Evolutionary conservation across 306 rosid species (phyloP).

Genomic region (Oemleria cerasiformis): DNA sequence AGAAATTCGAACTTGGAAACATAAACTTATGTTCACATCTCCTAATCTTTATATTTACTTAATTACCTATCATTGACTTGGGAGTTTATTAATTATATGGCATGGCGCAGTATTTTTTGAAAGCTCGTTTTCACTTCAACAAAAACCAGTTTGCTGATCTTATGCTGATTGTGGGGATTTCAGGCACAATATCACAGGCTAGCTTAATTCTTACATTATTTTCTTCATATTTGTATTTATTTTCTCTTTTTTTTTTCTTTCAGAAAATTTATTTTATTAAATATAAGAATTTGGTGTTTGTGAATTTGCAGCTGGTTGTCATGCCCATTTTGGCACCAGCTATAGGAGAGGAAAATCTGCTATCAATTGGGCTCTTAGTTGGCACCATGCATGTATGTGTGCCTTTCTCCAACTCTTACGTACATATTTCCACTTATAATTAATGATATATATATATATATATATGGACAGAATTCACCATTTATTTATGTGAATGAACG

Average conservation of each 20-base stretch:
- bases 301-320: constrained; percentile 53
- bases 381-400: constrained; percentile 49
- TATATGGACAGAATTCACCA: too few species aligned
- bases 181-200: constrained; percentile 71
- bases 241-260: not conserved
- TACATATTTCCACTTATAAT: too few species aligned
- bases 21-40: too few species aligned
- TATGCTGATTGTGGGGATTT: constrained; percentile 57
- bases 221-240: not conserved
- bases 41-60: not conserved
- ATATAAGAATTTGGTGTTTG: not conserved
- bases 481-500: too few species aligned
- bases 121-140: constrained; percentile 79
- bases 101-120: constrained; percentile 72
- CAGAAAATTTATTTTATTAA: too few species aligned
- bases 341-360: constrained; percentile 69
- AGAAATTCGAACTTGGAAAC: too few species aligned
- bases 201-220: not conserved
- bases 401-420: constrained; percentile 3
- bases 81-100: too few species aligned
- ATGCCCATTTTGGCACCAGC: constrained; percentile 64
- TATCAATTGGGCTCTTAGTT: constrained; percentile 59
- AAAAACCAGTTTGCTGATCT: constrained; percentile 82
- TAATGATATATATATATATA: too few species aligned
- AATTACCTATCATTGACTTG: too few species aligned